Base-by-base conservation (phyloP, 2,329 filamentous ascomycete genomes). In the Microdochium trichocladiopsis region DNA sequence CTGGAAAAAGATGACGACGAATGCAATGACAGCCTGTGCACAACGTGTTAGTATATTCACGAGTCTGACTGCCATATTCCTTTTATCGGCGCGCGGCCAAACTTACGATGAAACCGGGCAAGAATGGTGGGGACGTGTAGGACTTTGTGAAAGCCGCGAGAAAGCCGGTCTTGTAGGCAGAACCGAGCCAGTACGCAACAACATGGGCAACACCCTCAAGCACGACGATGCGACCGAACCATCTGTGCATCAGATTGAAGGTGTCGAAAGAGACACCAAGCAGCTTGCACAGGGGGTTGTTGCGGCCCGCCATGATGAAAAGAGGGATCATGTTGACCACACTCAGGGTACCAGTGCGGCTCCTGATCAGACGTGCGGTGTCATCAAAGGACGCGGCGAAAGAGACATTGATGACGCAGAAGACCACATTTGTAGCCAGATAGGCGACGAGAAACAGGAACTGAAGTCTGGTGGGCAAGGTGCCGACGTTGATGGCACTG, bases 221-320 rank as follows among this genome's bases (percentile, higher is more conserved):
- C 18, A 87, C 77, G 24, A 88, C 86, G 54, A 91, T 88, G 37
- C 88, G 83, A 60, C 88, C 88, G 56, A 90, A 79, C 88, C 88
- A 92, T 56, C 88, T 81, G 69, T 93, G 88, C 53, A 92, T 75
- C 55, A 93, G 70, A 71, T 92, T 93, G 76, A 88, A 91, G 1
- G 86, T 90, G 67, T 93, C 88, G 66, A 91, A 93, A 3, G 86
- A 88, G 57, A 92, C 83, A 55, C 83, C 83, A 51, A 89, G 76
- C 58, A 87, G 73, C 55, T 75, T 75, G 63, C 92, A 90, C 57
- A 93, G 74, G 22, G 87, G 87, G 69, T 92, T 92, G 72, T 91
- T 92, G 60, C 88, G 79, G 43, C 85, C 84, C 48, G 87, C 86
- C 66, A 91, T 75, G 49, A 91, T 67, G 69, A 91, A 87, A 3